phyloP scores from a whole-genome alignment of 352 stramenopile genomes.

The Phytophthora podocarpi region DNA sequence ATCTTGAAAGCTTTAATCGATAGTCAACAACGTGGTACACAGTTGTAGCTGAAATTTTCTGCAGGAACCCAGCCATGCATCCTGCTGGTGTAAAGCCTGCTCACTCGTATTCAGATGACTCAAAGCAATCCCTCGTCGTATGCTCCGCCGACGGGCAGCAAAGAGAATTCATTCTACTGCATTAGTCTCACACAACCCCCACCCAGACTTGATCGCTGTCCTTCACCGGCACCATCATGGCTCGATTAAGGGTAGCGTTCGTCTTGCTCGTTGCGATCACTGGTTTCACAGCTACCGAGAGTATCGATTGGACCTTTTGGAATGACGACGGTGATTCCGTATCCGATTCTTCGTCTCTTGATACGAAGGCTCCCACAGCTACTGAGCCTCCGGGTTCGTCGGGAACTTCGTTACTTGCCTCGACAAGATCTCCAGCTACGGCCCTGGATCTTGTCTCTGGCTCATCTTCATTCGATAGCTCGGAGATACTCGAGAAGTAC shows the following conservation, averaged over 20 bases:
- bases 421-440: background rate
- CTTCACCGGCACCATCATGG: conserved; percentile 15
- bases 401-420: background rate
- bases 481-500: background rate
- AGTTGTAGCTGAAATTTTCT: background rate
- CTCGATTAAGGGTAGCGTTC: conserved; percentile 9
- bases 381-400: background rate
- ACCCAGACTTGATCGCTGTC: background rate
- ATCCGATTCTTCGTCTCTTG: background rate
- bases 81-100: background rate
- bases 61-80: conserved; percentile 6
- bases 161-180: conserved; percentile 23
- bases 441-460: too few relatives aligned
- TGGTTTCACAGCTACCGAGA: background rate
- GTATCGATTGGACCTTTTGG: conserved; percentile 11
- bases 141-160: background rate
- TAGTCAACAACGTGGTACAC: too few relatives aligned
- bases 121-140: background rate
- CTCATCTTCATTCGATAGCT: background rate
- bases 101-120: conserved; percentile 8
- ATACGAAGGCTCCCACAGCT: background rate
- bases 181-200: background rate
- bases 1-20: too few relatives aligned
- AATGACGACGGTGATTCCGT: conserved; percentile 2
- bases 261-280: background rate